Conservation (phyloP, 768 basidiomycete species). For the Myochromella boudieri region DNA sequence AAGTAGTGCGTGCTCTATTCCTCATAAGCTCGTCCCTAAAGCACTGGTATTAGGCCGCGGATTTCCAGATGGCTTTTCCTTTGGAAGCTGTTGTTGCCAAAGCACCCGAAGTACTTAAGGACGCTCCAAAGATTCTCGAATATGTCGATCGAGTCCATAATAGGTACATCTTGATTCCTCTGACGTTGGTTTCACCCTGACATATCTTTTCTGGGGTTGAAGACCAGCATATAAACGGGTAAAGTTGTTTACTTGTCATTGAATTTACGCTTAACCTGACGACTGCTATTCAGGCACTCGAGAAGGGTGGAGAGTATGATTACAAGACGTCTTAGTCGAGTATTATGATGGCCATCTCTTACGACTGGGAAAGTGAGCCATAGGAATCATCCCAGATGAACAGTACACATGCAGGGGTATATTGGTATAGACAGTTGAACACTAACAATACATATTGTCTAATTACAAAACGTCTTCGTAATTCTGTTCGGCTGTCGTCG, state of each 20-base stretch:
- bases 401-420: too few species aligned
- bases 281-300: slow-evolving; percentile 21
- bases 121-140: slow-evolving; percentile 21
- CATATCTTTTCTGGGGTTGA: background rate
- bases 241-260: background rate
- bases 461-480: slow-evolving; percentile 8
- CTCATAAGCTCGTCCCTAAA: background rate
- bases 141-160: slow-evolving; percentile 23
- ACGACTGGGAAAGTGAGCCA: too few species aligned
- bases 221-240: slow-evolving; percentile 18
- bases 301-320: slow-evolving; percentile 31
- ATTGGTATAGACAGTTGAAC: background rate
- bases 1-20: background rate
- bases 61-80: slow-evolving; percentile 28
- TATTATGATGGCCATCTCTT: too few species aligned
- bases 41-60: slow-evolving; percentile 17
- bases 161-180: slow-evolving; percentile 15
- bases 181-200: background rate
- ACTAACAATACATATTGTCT: slow-evolving; percentile 16
- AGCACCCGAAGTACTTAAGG: slow-evolving; percentile 14
- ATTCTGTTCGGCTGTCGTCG: slow-evolving; percentile 2
- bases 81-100: slow-evolving; percentile 20
- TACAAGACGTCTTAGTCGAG: too few species aligned
- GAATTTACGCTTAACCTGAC: slow-evolving; percentile 2
- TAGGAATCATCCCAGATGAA: too few species aligned